A percentile compares a stretch with the other conserved stretches of the same genome.
Conservation (phyloP, 192 early-diverging fungal genomes). For the Backusella mclennaniae region DNA sequence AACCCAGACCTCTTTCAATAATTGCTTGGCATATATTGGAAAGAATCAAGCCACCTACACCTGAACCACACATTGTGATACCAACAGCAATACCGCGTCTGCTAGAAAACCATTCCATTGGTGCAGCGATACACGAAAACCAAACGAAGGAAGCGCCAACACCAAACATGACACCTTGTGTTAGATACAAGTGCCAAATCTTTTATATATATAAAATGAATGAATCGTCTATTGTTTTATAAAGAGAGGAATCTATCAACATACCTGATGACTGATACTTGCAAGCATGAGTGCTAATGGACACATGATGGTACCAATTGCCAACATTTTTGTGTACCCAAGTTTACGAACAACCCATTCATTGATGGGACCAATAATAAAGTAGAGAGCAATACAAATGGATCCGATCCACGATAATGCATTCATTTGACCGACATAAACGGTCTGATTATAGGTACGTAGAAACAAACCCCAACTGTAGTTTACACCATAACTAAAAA, state of each 20-base stretch:
- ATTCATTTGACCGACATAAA: conserved; percentile 41
- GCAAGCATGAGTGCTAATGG: conserved; percentile 45
- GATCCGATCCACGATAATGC: conserved; percentile 48
- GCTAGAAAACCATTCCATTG: conserved; percentile 57
- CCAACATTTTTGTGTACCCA: conserved; percentile 48
- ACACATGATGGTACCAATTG: conserved; percentile 47
- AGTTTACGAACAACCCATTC: conserved; percentile 37
- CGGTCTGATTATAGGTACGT: conserved; percentile 36
- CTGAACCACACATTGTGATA: conserved; percentile 58
- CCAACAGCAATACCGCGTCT: conserved; percentile 58
- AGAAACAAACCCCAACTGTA: conserved; percentile 53
- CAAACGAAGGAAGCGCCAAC: conserved; percentile 38
- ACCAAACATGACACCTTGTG: conserved; percentile 59
- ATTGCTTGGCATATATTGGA: conserved; percentile 58
- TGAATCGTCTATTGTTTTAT: neutral
- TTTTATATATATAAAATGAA: conserved; percentile 42
- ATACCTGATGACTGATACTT: conserved; percentile 31
- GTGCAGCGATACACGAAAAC: conserved; percentile 32
- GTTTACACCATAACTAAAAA: conserved; percentile 43
- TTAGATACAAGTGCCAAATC: conserved; percentile 61
- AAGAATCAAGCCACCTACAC: conserved; percentile 69
- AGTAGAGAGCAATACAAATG: conserved; percentile 43
- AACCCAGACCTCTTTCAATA: conserved; percentile 57
- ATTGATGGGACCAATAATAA: conserved; percentile 40
- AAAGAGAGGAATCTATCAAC: neutral